Evolutionary conservation across 495 filamentous ascomycete genomes (phyloP), one percentile per base, ranked within the genome.

Genomic region (Penicillium simplicissimum): DNA sequence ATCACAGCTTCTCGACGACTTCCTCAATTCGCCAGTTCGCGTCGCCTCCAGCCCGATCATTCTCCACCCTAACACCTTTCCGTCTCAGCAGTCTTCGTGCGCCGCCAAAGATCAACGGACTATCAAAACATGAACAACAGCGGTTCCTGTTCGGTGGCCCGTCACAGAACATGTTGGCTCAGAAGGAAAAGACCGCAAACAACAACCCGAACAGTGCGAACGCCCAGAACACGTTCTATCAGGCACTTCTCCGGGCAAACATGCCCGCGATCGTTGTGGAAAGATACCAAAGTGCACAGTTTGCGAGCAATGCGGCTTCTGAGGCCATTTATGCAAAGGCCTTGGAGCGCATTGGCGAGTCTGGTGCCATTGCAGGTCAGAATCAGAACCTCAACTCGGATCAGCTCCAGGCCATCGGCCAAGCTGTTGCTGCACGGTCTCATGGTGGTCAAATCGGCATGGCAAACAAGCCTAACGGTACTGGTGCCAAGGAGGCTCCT

Each of bases 251-350:
- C 23, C 88, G 86, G 64, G 92, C 92, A 11, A 91, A 96, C 68
- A 93, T 97, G 88, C 90, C 95, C 7, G 88, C 90, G 8, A 96
- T 98, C 52, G 80, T 98, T 33, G 82, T 96, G 42, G 93, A 98
- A 71, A 82, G 95, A 65, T 93, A 96, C 72, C 88, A 91, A 64
- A 91, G 86, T 33, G 90, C 90, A 58, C 85, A 88, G 52, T 98
- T 93, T 78, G 91, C 93, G 2, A 85, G 82, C 8, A 96, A 92
- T 70, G 67, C 83, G 9, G 79, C 84, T 21, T 88, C 89, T 52
- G 91, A 94, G 43, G 78, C 83, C 17, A 84, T 87, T 31, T 97
- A 96, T 68, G 77, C 85, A 13, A 83, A 86, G 63, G 92, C 95
- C 19, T 78, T 97, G 14, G 82, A 87, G 59, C 82, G 84, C 63